These are phyloP conservation scores for Xylaria sp. DNA, from an alignment of 2,329 filamentous ascomycete species.

Conservation along the genomic window DNA sequence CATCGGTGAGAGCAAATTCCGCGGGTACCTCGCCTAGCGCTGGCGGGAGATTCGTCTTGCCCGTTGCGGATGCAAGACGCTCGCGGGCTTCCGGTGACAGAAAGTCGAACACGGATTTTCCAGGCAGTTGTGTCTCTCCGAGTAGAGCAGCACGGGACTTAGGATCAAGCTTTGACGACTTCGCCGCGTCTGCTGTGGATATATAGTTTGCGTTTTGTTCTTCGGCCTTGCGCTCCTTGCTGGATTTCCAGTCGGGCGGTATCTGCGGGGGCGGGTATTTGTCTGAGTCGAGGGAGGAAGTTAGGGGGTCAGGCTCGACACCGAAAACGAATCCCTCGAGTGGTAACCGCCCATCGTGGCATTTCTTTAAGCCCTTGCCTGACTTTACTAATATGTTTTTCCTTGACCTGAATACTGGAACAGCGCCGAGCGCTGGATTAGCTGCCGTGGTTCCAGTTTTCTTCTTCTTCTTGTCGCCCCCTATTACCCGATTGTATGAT, in stretches of 20 bases:
- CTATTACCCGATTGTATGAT: conserved; percentile 82
- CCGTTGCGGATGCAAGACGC: conserved; percentile 75
- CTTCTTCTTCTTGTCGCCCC: conserved; percentile 82
- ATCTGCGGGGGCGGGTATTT: conserved; percentile 70
- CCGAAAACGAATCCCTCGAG: conserved; percentile 81
- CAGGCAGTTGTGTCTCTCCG: conserved; percentile 80
- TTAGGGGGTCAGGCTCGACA: conserved; percentile 53
- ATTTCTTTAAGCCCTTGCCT: conserved; percentile 66
- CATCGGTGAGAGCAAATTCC: conserved; percentile 66
- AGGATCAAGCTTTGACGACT: conserved; percentile 75
- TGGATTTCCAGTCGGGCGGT: conserved; percentile 75
- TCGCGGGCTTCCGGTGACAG: conserved; percentile 79
- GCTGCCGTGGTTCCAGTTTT: conserved; percentile 56
- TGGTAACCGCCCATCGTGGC: conserved; percentile 81
- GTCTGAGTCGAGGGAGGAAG: conserved; percentile 49
- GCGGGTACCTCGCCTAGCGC: conserved; percentile 76
- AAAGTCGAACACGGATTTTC: conserved; percentile 96
- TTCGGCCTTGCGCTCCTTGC: conserved; percentile 51
- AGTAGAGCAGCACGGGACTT: conserved; percentile 78
- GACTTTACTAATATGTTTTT: conserved; percentile 52
- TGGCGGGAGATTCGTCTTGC: conserved; percentile 76
- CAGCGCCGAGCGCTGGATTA: conserved; percentile 69
- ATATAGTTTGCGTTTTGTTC: conserved; percentile 24
- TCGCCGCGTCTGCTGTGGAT: conserved; percentile 70
- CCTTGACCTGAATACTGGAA: conserved; percentile 78